Base-by-base conservation (phyloP, 2,329 filamentous ascomycete species). In the Amesomyces nigricolor region DNA sequence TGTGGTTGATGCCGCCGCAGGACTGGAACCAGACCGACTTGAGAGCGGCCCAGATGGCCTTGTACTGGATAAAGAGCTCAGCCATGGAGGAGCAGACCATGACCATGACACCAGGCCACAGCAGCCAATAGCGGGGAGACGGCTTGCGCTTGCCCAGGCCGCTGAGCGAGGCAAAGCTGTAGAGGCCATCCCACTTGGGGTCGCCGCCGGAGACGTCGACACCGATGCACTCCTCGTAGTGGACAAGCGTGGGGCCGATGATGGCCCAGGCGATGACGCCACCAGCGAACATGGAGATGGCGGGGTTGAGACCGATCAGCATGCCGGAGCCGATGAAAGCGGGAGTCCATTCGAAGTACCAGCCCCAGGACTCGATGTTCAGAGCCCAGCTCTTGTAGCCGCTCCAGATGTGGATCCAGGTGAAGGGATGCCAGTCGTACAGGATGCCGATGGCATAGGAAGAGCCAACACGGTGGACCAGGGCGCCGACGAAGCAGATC, bases 321-420 rank as follows among this genome's bases (percentile, higher is more conserved):
- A 83, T 80, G 43, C 79, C 79, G 42, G 74, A 76, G 16, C 80
- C 80, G 54, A 82, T 80, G 67, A 82, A 82, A 43, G 79, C 79
- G 0, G 79, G 78, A 1, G 79, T 82, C 70, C 72, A 80, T 62
- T 82, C 78, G 51, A 81, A 70, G 61, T 73, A 71, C 80, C 79
- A 83, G 47, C 78, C 78, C 79, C 79, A 83, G 58, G 75, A 80
- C 68, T 83, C 80, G 13, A 78, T 73, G 51, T 73, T 71, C 56
- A 82, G 68, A 4, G 78, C 79, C 44, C 68, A 69, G 61, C 73
- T 76, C 42, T 72, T 75, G 65, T 79, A 76, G 56, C 73, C 67
- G 54, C 74, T 72, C 78, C 78, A 82, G 64, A 79, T 78, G 63
- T 74, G 79, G 62, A 82, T 75, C 72, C 73, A 75, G 42, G 75